phyloP scores from a whole-genome alignment of 257 asterid genomes.

The Thymus quinquecostatus region DNA sequence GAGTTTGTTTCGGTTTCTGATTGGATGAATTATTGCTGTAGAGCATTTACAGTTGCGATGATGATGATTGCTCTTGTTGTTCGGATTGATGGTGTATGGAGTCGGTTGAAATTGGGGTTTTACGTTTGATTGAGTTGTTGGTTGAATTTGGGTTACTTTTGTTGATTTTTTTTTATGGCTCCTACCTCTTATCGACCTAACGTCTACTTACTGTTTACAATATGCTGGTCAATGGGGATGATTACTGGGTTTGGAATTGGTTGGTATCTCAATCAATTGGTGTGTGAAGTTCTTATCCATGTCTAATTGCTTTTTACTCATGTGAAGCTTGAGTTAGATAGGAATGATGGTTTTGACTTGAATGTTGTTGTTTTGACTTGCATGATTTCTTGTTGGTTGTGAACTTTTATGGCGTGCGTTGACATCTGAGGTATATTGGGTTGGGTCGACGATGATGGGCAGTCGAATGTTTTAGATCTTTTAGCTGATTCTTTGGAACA shows the following conservation, averaged over 20 bases:
- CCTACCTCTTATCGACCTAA: not conserved
- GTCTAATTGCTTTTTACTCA: not conserved
- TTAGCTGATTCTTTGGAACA: not conserved
- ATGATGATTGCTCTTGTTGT: not conserved
- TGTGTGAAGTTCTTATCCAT: conserved; percentile 3
- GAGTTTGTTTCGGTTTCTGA: conserved; percentile 22
- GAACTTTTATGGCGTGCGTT: not conserved
- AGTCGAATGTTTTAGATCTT: not conserved
- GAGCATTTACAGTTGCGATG: not conserved
- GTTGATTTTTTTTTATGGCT: no score
- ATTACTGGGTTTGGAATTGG: conserved; percentile 32
- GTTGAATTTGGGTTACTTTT: conserved; percentile 9
- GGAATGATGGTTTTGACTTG: conserved; percentile 9
- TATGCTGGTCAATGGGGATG: conserved; percentile 25
- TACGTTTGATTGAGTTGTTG: conserved; percentile 23
- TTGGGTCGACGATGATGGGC: conserved; percentile 9
- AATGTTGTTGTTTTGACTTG: not conserved
- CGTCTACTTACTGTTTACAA: not conserved
- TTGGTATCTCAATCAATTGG: not conserved
- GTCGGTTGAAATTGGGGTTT: conserved; percentile 31
- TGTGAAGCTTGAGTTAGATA: not conserved
- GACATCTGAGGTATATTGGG: not conserved
- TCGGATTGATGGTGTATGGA: conserved; percentile 15
- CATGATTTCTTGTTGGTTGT: conserved; percentile 4
- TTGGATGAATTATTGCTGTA: conserved; percentile 21